These are phyloP conservation scores for Rubia balearica DNA, from an alignment of 305 asterid genomes.

Conservation along the genomic window DNA sequence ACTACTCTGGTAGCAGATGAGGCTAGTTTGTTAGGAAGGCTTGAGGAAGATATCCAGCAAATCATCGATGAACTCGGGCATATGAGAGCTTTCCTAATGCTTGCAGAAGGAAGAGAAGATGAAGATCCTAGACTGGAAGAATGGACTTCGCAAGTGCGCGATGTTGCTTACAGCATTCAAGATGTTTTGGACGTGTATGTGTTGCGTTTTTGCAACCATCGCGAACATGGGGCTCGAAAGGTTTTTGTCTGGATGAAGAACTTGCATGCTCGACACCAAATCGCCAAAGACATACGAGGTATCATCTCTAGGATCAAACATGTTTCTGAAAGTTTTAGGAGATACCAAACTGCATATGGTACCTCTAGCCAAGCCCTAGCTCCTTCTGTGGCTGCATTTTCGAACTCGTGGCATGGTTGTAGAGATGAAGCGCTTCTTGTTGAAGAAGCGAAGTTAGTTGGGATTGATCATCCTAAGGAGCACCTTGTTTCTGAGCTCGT, in stretches of 20 bases:
- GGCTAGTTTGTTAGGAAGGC: background rate
- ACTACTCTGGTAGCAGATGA: background rate
- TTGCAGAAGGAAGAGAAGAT: background rate
- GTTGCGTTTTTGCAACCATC: background rate
- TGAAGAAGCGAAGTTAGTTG: background rate
- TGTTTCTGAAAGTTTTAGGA: background rate
- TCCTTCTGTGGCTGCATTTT: background rate
- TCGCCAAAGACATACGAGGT: background rate
- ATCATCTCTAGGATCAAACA: background rate
- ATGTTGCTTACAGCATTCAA: background rate
- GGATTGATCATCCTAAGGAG: background rate
- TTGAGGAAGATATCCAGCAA: background rate
- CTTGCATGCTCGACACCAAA: background rate
- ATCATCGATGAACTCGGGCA: background rate
- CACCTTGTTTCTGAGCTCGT: background rate
- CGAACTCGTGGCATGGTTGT: background rate
- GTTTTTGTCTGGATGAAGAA: background rate
- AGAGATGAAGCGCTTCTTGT: background rate
- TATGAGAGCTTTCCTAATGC: background rate
- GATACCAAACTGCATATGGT: background rate
- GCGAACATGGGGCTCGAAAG: background rate
- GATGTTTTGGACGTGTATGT: background rate
- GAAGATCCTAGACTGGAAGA: background rate
- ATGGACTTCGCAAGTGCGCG: background rate
- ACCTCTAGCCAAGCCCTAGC: no score